Percentiles rank a stretch among this genome's conserved stretches.
Conservation (phyloP, 768 basidiomycete genomes). For the Brasilioporus rufonigricans region DNA sequence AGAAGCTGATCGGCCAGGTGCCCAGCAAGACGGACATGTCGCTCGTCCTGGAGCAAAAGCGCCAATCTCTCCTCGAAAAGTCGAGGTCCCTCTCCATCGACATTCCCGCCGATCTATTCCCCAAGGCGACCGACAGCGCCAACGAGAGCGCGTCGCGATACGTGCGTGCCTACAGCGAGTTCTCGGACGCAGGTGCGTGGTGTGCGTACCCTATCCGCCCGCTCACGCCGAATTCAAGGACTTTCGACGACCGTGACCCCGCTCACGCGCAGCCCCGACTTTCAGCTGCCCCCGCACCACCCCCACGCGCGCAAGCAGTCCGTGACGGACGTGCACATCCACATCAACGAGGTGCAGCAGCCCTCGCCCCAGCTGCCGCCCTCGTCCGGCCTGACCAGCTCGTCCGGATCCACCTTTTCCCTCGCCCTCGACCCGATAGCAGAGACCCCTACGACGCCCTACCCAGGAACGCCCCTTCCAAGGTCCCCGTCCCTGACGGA, state of each 20-base stretch:
- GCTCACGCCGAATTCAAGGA: conserved; percentile 9
- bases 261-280: conserved; percentile 49
- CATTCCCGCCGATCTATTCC: conserved; percentile 48
- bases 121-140: conserved; percentile 16
- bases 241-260: conserved; percentile 11
- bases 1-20: conserved; percentile 57
- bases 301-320: conserved; percentile 80
- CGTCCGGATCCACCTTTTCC: conserved; percentile 49
- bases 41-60: conserved; percentile 50
- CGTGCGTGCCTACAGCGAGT: conserved; percentile 33
- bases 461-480: conserved; percentile 36
- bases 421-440: conserved; percentile 49
- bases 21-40: conserved; percentile 42
- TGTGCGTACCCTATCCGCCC: background rate
- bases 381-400: conserved; percentile 24
- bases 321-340: conserved; percentile 49
- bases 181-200: conserved; percentile 22
- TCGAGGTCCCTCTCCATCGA: conserved; percentile 61
- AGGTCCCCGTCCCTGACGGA: conserved; percentile 28
- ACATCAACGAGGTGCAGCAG: conserved; percentile 31
- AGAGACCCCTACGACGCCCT: conserved; percentile 40
- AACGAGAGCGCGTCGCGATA: conserved; percentile 20
- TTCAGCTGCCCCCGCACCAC: conserved; percentile 57
- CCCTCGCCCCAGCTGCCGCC: conserved; percentile 14
- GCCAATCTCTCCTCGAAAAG: conserved; percentile 53